Conservation (phyloP, 257 asterid genomes). For the Lithospermum erythrorhizon region DNA sequence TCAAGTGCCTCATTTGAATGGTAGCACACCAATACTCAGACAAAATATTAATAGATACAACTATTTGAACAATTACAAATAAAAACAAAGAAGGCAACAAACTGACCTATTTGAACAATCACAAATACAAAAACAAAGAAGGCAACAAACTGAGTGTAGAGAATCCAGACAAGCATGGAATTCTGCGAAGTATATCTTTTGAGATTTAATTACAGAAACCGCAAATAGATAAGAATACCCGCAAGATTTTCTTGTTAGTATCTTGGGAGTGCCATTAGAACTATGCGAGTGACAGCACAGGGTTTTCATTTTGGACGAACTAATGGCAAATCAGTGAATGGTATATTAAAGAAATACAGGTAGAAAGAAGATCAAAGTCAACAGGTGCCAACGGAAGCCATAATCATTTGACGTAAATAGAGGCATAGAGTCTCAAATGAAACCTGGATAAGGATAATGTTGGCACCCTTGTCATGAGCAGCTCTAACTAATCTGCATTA, state of each 20-base stretch:
- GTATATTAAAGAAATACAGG: neutral
- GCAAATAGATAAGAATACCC: neutral
- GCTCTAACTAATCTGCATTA: slow-evolving; percentile 75
- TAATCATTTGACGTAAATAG: too few species aligned
- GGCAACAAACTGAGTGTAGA: neutral
- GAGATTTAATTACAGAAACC: neutral
- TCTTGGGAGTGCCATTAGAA: neutral
- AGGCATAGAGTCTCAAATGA: neutral
- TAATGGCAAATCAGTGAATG: too few species aligned
- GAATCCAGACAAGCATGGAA: neutral
- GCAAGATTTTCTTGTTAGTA: neutral
- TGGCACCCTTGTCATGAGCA: slow-evolving; percentile 85
- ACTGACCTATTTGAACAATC: neutral
- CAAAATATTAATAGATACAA: neutral
- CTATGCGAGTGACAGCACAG: neutral
- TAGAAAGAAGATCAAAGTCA: neutral
- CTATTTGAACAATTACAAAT: neutral
- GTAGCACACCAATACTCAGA: too few species aligned
- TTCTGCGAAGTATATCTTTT: neutral
- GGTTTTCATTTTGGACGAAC: neutral
- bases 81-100: neutral
- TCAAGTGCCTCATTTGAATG: too few species aligned
- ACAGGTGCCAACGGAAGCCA: neutral
- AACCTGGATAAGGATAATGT: slow-evolving; percentile 88
- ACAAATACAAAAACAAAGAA: neutral